Evolutionary conservation across 768 basidiomycete species (phyloP).

Genomic region (Tricholoma sp.): DNA sequence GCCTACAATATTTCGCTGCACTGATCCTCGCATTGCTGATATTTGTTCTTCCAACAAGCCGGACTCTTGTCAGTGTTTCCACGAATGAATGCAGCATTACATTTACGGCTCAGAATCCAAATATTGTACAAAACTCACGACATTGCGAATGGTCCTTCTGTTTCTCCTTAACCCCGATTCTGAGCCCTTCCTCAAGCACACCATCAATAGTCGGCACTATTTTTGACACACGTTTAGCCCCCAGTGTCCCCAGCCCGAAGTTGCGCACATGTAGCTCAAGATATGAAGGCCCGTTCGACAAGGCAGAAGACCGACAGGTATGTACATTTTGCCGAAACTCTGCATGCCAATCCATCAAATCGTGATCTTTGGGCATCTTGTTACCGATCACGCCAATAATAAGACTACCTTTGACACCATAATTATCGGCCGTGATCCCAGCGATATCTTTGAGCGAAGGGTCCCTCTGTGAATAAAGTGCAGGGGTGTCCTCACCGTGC

Average conservation of each 20-base stretch:
- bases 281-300: background rate
- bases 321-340: background rate
- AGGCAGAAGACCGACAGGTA: background rate
- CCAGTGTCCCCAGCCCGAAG: background rate
- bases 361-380: background rate
- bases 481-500: background rate
- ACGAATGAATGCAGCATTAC: background rate
- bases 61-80: background rate
- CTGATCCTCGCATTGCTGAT: background rate
- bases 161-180: background rate
- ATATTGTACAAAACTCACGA: background rate
- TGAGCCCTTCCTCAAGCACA: background rate
- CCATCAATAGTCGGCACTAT: background rate
- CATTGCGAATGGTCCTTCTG: background rate
- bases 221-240: background rate
- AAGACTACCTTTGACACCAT: background rate
- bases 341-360: background rate
- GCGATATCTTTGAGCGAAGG: background rate
- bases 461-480: background rate
- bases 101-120: background rate
- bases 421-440: background rate
- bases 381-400: background rate
- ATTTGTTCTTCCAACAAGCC: background rate
- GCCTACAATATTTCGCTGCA: background rate
- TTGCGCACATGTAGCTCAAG: background rate